Conservation (phyloP, 192 early-diverging fungal species). For the Helicostylum pulchrum region DNA sequence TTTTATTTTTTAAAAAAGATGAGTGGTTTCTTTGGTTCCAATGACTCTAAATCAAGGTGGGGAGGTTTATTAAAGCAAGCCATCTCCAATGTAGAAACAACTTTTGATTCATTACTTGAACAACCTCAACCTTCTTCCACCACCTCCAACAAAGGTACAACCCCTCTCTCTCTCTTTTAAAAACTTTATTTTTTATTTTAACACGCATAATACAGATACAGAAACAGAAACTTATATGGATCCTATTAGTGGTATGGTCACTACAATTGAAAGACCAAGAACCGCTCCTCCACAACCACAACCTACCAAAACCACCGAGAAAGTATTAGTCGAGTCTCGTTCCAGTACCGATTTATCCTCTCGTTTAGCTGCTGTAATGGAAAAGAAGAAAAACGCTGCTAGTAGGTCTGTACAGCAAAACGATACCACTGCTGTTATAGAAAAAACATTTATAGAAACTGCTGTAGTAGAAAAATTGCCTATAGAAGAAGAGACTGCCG, state of each 20-base stretch:
- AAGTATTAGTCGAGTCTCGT: slow-evolving; percentile 20
- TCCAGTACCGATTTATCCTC: slow-evolving; percentile 41
- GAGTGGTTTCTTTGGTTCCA: slow-evolving; percentile 25
- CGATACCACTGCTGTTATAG: no score
- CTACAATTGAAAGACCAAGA: slow-evolving; percentile 33
- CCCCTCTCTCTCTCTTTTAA: no score
- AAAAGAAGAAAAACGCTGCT: slow-evolving; percentile 27
- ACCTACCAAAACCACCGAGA: slow-evolving; percentile 4
- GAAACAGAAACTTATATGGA: slow-evolving; percentile 43
- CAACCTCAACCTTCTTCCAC: background rate
- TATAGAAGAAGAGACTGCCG: background rate
- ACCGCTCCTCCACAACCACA: background rate
- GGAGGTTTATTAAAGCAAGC: slow-evolving; percentile 72
- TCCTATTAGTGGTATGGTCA: slow-evolving; percentile 50
- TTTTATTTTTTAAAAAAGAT: slow-evolving; percentile 5
- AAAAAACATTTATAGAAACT: no score
- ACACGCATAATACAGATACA: slow-evolving; percentile 13
- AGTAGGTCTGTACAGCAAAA: no score
- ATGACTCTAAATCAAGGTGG: slow-evolving; percentile 37
- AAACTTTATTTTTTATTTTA: no score
- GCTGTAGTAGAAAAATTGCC: background rate
- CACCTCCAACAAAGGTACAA: background rate
- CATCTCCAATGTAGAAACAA: slow-evolving; percentile 69
- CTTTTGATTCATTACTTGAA: slow-evolving; percentile 72
- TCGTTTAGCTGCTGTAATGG: slow-evolving; percentile 48